phyloP scores from a whole-genome alignment of 2,329 filamentous ascomycete genomes.

The Scleromitrula shiraiana region DNA sequence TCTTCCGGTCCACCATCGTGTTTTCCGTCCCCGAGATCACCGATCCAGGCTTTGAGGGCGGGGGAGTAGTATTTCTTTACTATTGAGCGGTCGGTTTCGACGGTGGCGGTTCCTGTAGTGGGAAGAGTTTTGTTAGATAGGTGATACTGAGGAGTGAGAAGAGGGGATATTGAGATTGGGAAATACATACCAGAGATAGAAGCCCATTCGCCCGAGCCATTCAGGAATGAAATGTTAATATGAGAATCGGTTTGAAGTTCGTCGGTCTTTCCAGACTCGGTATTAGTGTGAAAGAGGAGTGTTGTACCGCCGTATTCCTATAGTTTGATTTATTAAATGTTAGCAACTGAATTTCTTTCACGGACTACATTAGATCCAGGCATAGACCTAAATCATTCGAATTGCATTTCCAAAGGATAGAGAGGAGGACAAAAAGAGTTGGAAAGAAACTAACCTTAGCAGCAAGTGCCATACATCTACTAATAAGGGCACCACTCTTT shows the following conservation, averaged over 20 bases:
- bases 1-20: slow-evolving; percentile 79
- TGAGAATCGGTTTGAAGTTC: slow-evolving; percentile 65
- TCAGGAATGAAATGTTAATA: slow-evolving; percentile 77
- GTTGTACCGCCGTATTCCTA: slow-evolving; percentile 73
- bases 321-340: not conserved
- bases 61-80: slow-evolving; percentile 71
- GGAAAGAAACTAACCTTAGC: slow-evolving; percentile 50
- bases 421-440: not conserved
- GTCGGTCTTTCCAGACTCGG: slow-evolving; percentile 79
- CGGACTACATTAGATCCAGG: too few relatives aligned
- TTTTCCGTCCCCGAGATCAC: slow-evolving; percentile 73
- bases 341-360: not conserved
- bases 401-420: too few relatives aligned
- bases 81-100: slow-evolving; percentile 60
- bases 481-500: slow-evolving; percentile 58
- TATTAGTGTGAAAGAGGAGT: slow-evolving; percentile 86
- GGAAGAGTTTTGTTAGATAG: not conserved
- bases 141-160: not conserved
- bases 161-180: not conserved
- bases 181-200: slow-evolving; percentile 62
- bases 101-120: not conserved
- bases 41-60: slow-evolving; percentile 73
- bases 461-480: slow-evolving; percentile 80
- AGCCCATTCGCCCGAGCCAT: slow-evolving; percentile 72
- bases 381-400: too few relatives aligned